Evolutionary conservation across 495 filamentous ascomycete species (phyloP).

Genomic region (Durotheca rogersii): DNA sequence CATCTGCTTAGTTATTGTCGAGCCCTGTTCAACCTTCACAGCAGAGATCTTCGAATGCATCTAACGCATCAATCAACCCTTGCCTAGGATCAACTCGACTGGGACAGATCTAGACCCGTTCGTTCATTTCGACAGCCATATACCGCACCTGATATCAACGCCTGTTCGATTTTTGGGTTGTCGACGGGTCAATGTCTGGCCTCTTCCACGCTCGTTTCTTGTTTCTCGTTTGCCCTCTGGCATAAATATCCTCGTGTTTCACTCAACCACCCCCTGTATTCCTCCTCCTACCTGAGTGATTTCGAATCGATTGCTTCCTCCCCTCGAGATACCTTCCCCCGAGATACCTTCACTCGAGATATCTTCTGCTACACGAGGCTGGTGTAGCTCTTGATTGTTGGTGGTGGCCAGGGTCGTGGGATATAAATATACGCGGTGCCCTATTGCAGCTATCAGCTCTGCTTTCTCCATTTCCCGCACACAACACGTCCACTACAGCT

Average conservation of each 20-base stretch:
- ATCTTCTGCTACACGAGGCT: no score
- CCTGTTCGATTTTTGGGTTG: neutral
- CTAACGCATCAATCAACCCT: conserved; percentile 11
- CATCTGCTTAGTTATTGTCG: no score
- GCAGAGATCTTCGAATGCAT: neutral
- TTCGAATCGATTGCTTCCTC: conserved; percentile 1
- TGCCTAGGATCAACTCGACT: conserved; percentile 5
- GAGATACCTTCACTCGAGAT: no score
- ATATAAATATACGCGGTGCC: neutral
- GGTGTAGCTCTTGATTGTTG: no score
- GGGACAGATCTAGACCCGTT: conserved; percentile 28
- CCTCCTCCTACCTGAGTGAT: neutral
- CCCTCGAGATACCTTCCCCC: no score
- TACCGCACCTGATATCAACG: neutral
- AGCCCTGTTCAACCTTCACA: no score
- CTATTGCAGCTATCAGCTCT: no score
- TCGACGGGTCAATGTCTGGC: neutral
- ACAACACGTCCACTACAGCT: no score
- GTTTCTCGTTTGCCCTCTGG: neutral
- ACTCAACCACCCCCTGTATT: neutral
- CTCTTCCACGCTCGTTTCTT: conserved; percentile 18
- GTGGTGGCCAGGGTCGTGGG: neutral
- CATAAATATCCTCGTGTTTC: neutral
- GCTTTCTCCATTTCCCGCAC: neutral
- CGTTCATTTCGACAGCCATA: no score